phyloP scores from a whole-genome alignment of 495 filamentous ascomycete genomes.

The Parathielavia hyrcaniae region DNA sequence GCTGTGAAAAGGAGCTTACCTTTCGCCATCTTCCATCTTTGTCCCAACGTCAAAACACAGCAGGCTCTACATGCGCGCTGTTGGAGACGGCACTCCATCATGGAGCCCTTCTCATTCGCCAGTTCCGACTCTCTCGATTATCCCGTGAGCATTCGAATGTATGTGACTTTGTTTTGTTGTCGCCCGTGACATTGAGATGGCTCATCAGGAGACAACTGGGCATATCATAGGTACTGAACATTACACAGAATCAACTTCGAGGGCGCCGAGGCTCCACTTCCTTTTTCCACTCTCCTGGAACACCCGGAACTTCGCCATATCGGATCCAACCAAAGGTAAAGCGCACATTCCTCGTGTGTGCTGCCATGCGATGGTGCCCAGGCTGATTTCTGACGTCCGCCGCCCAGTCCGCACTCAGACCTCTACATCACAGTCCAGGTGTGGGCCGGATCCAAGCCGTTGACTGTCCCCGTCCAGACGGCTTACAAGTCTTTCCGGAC shows the following conservation, averaged over 20 bases:
- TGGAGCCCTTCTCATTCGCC: constrained; percentile 95
- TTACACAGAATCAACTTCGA: constrained; percentile 61
- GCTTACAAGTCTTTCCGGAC: constrained; percentile 82
- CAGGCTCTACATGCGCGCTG: not conserved
- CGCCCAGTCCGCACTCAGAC: constrained; percentile 61
- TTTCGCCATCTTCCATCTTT: not conserved
- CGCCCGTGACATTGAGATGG: too few species aligned
- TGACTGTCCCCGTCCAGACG: constrained; percentile 87
- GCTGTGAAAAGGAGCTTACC: not conserved
- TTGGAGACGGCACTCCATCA: constrained; percentile 31
- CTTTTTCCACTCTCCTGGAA: constrained; percentile 69
- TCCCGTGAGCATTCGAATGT: constrained; percentile 74
- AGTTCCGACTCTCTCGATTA: constrained; percentile 72
- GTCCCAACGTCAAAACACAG: not conserved
- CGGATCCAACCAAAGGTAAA: constrained; percentile 59
- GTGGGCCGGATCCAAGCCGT: constrained; percentile 91
- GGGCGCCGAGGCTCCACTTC: constrained; percentile 71
- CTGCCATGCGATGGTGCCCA: not conserved
- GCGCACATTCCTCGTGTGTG: not conserved
- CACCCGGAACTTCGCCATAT: constrained; percentile 75
- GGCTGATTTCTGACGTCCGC: constrained; percentile 37
- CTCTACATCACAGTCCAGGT: constrained; percentile 88
- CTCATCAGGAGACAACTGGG: too few species aligned
- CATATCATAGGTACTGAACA: not conserved
- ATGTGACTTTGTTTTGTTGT: constrained; percentile 40